These are phyloP conservation scores for Neurospora africana DNA, from an alignment of 495 filamentous ascomycete species.

Conservation along the genomic window DNA sequence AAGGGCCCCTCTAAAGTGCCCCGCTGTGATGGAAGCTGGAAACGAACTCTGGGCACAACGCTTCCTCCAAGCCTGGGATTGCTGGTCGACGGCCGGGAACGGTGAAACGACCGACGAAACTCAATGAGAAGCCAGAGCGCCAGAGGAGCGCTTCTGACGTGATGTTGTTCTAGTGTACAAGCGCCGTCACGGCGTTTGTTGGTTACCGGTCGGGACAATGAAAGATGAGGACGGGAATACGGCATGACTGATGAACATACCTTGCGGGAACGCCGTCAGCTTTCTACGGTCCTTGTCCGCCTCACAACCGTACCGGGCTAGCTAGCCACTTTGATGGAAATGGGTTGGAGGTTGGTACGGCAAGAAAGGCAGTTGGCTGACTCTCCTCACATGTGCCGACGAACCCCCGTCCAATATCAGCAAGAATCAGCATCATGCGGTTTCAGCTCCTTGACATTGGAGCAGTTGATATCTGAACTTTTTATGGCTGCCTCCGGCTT, in stretches of 20 bases:
- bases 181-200: not conserved
- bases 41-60: not conserved
- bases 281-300: not conserved
- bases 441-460: not conserved
- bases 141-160: not conserved
- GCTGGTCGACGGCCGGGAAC: not conserved
- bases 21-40: not conserved
- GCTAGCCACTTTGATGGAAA: not conserved
- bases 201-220: not conserved
- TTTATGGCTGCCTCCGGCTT: not conserved
- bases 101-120: not conserved
- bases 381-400: not conserved
- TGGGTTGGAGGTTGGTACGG: not conserved
- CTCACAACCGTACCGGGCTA: not conserved
- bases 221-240: not conserved
- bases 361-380: not conserved
- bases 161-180: not conserved
- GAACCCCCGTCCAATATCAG: not conserved
- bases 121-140: not conserved
- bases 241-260: not conserved
- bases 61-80: not conserved
- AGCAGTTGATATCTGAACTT: not conserved
- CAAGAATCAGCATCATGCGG: not conserved
- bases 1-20: not conserved
- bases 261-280: not conserved